These are phyloP conservation scores for Paramarasmius palmivorus DNA, from an alignment of 1,284 basidiomycete genomes.

Conservation along the genomic window DNA sequence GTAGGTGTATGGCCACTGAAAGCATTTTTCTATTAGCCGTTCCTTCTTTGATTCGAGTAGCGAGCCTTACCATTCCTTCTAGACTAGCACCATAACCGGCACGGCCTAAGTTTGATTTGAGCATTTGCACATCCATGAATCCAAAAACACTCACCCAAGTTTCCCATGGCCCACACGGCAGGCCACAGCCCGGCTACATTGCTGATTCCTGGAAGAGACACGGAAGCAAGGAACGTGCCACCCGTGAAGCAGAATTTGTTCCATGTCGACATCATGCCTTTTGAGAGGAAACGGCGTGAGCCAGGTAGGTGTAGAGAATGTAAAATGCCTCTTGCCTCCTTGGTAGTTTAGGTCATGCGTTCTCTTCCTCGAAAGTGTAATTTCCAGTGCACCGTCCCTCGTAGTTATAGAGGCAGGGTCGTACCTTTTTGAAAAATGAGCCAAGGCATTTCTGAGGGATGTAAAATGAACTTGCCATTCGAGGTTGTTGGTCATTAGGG, in stretches of 20 bases:
- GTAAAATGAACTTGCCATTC: too few relatives aligned
- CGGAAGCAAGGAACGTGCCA: constrained; percentile 55
- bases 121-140: not conserved
- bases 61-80: constrained; percentile 42
- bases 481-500: constrained; percentile 53
- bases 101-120: constrained; percentile 19
- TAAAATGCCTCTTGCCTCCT: too few relatives aligned
- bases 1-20: constrained; percentile 76
- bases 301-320: too few relatives aligned
- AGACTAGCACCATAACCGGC: constrained; percentile 51
- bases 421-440: too few relatives aligned
- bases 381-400: constrained; percentile 51
- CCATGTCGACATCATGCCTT: constrained; percentile 45
- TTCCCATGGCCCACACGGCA: constrained; percentile 72
- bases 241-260: constrained; percentile 73
- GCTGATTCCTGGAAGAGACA: constrained; percentile 65
- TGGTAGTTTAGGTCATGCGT: constrained; percentile 54
- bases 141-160: constrained; percentile 35
- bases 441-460: too few relatives aligned
- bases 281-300: too few relatives aligned
- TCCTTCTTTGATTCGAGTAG: not conserved
- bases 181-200: constrained; percentile 66
- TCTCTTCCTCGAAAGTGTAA: constrained; percentile 45
- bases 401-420: constrained; percentile 59
- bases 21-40: not conserved